These are phyloP conservation scores for Clausena lansium DNA, from an alignment of 345 rosid genomes.

Conservation along the genomic window DNA sequence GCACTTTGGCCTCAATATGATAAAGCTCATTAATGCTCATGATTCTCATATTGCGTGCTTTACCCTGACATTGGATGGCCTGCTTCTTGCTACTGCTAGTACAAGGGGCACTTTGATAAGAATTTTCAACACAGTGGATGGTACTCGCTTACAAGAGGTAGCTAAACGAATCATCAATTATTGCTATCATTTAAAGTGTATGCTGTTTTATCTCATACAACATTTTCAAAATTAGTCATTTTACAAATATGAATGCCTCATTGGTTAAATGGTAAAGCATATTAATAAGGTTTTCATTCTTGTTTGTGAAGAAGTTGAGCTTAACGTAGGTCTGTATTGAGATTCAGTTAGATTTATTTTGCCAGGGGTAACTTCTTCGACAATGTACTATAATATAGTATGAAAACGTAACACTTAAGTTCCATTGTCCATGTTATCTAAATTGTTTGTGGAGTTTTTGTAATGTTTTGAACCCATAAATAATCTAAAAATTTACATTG, in stretches of 20 bases:
- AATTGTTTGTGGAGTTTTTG: background rate
- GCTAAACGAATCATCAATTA: background rate
- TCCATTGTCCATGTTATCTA: background rate
- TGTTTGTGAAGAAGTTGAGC: background rate
- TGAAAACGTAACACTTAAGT: background rate
- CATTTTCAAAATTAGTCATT: background rate
- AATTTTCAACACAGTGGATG: slow-evolving; percentile 94
- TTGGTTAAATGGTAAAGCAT: background rate
- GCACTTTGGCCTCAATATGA: slow-evolving; percentile 79
- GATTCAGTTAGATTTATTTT: background rate
- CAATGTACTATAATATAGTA: background rate
- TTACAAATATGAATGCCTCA: background rate
- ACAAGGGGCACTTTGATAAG: slow-evolving; percentile 83
- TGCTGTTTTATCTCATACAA: background rate
- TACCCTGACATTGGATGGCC: slow-evolving; percentile 83
- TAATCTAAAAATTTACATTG: background rate
- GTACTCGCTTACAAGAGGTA: slow-evolving; percentile 89
- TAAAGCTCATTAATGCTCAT: slow-evolving; percentile 70
- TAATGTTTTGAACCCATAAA: background rate
- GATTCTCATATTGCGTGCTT: slow-evolving; percentile 76
- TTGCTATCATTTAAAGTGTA: background rate
- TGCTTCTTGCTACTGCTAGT: slow-evolving; percentile 92
- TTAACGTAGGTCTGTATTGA: background rate
- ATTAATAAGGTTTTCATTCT: background rate
- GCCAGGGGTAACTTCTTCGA: background rate